A percentile compares a stretch with the other conserved stretches of the same genome.
Conservation (phyloP, 768 basidiomycete species). For the Lactarius sanguifluus region DNA sequence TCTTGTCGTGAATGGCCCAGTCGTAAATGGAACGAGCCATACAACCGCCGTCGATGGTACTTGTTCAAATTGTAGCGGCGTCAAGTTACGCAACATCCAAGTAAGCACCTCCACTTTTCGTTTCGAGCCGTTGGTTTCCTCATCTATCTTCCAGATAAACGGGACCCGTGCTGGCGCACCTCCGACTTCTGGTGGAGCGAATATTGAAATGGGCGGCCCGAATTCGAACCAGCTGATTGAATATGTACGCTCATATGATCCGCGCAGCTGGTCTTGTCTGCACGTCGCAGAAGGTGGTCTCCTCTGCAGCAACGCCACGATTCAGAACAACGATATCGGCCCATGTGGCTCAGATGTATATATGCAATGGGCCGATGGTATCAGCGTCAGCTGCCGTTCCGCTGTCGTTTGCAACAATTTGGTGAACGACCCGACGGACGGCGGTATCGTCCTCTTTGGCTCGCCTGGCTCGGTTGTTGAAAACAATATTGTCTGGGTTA, state of each 20-base stretch:
- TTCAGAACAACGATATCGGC: conserved; percentile 84
- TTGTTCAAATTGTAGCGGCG: conserved; percentile 56
- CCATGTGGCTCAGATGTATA: conserved; percentile 67
- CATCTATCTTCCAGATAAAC: conserved; percentile 52
- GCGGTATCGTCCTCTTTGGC: conserved; percentile 78
- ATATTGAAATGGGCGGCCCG: conserved; percentile 82
- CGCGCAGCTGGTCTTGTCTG: conserved; percentile 80
- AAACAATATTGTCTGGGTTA: conserved; percentile 75
- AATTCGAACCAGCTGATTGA: conserved; percentile 74
- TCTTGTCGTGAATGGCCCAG: conserved; percentile 66
- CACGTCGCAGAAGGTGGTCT: conserved; percentile 72
- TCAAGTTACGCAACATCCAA: conserved; percentile 71
- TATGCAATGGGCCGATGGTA: conserved; percentile 81
- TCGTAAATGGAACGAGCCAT: conserved; percentile 60
- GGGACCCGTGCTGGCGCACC: conserved; percentile 60
- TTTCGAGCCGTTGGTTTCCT: neutral
- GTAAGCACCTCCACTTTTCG: conserved; percentile 37
- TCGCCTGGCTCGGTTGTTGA: conserved; percentile 68
- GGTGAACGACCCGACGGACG: conserved; percentile 73
- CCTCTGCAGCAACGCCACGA: conserved; percentile 58
- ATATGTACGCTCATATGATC: conserved; percentile 72
- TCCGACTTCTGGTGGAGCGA: conserved; percentile 62
- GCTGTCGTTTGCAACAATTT: conserved; percentile 64
- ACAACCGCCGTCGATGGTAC: conserved; percentile 72
- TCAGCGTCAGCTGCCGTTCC: conserved; percentile 69